Percentiles rank a stretch among this genome's conserved stretches.
Conservation (phyloP, 345 rosid genomes). For the Lepidium africanum region DNA sequence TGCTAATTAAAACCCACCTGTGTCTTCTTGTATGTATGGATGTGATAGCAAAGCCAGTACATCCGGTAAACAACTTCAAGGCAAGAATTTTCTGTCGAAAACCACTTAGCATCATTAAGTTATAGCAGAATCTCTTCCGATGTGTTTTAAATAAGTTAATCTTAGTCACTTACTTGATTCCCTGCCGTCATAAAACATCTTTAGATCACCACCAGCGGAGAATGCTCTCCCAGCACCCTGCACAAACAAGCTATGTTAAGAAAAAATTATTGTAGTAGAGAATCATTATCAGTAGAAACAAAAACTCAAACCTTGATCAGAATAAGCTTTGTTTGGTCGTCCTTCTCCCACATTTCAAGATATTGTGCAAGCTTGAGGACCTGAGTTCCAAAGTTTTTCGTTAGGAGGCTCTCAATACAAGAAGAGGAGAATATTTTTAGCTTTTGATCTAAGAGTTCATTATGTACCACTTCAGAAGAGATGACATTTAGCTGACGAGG, state of each 20-base stretch:
- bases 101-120: neutral
- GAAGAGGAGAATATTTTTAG: neutral
- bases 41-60: constrained; percentile 95
- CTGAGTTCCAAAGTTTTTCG: constrained; percentile 27
- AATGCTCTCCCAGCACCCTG: constrained; percentile 93
- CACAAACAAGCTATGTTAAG: neutral
- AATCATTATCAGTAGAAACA: neutral
- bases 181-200: constrained; percentile 76
- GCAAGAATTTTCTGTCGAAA: constrained; percentile 70
- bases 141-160: neutral
- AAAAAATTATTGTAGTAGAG: neutral
- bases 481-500: constrained; percentile 88
- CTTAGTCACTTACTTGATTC: constrained; percentile 46
- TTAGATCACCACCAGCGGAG: constrained; percentile 96
- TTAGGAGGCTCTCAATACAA: neutral
- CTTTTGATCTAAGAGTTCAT: neutral
- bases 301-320: constrained; percentile 54
- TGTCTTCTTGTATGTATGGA: constrained; percentile 79
- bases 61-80: constrained; percentile 87
- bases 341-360: constrained; percentile 84
- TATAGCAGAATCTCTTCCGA: neutral
- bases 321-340: constrained; percentile 47
- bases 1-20: constrained; percentile 34
- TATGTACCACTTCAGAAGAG: constrained; percentile 63
- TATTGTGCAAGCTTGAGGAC: constrained; percentile 65